phyloP scores from a whole-genome alignment of 495 filamentous ascomycete genomes.

The Xylaria longipes region DNA sequence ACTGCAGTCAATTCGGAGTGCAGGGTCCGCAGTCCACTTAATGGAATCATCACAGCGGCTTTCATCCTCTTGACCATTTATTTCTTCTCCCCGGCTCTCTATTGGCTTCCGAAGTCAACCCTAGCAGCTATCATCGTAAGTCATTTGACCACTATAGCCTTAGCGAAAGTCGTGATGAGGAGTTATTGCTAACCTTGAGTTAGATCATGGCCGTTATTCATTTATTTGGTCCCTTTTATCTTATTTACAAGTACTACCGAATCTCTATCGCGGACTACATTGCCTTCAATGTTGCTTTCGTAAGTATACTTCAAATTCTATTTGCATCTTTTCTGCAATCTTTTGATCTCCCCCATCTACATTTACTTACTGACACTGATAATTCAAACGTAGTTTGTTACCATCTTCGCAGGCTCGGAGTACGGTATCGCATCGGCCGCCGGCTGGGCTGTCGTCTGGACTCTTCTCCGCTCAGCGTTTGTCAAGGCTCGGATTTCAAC shows the following conservation, averaged over 20 bases:
- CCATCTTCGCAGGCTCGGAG: conserved; percentile 57
- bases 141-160: background rate
- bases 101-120: conserved; percentile 59
- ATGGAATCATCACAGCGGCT: conserved; percentile 52
- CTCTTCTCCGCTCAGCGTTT: conserved; percentile 53
- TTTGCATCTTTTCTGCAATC: background rate
- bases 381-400: conserved; percentile 44
- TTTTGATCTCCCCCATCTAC: background rate
- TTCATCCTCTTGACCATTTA: conserved; percentile 57
- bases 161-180: background rate
- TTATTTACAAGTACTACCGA: conserved; percentile 56
- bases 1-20: conserved; percentile 59
- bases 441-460: conserved; percentile 54
- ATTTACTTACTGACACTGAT: background rate
- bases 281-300: conserved; percentile 54
- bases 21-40: conserved; percentile 51
- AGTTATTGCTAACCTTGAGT: background rate
- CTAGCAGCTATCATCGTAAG: conserved; percentile 53
- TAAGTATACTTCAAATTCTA: conserved; percentile 1
- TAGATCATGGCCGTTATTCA: conserved; percentile 54
- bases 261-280: conserved; percentile 57
- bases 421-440: conserved; percentile 55
- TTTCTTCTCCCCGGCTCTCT: conserved; percentile 54
- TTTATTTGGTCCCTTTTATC: conserved; percentile 47
- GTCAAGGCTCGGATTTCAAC: conserved; percentile 35